Evolutionary conservation across 148 eudicot species (phyloP).

Genomic region (Polygonum maritimum): DNA sequence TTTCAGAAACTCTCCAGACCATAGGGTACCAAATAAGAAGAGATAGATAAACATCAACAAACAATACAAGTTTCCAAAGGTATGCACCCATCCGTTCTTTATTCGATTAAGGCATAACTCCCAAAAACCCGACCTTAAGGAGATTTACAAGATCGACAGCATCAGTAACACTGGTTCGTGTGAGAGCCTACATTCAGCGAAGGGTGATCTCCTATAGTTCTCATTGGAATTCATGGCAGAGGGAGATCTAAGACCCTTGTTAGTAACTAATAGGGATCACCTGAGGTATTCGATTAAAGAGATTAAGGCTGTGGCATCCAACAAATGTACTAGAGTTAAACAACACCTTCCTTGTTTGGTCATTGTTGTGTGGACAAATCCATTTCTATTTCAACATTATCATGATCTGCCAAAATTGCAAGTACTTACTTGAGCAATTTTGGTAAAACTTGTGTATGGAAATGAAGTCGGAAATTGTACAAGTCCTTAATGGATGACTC

Average conservation of each 20-base stretch:
- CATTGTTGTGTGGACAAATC: background rate
- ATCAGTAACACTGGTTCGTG: constrained; percentile 55
- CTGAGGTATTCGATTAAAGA: constrained; percentile 81
- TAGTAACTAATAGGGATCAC: constrained; percentile 87
- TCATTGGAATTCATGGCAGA: constrained; percentile 85
- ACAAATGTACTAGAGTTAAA: background rate
- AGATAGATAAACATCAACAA: too few relatives aligned
- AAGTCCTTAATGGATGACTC: background rate
- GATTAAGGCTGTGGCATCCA: background rate
- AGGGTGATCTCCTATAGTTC: constrained; percentile 89
- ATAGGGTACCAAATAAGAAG: too few relatives aligned
- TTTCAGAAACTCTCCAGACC: too few relatives aligned
- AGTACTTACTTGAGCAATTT: too few relatives aligned
- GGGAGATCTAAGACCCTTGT: constrained; percentile 89
- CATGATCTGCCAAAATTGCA: too few relatives aligned
- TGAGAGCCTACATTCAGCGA: constrained; percentile 63
- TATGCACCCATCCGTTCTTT: too few relatives aligned
- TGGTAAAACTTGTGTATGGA: background rate
- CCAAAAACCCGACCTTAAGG: constrained; percentile 36
- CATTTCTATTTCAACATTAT: too few relatives aligned
- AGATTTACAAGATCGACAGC: constrained; percentile 64
- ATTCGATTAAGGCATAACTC: constrained; percentile 61
- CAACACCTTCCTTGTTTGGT: background rate
- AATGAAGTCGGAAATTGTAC: background rate
- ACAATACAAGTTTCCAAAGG: too few relatives aligned